phyloP scores from a whole-genome alignment of 371 early-diverging fungal species.

The Enteropsectra breve region DNA sequence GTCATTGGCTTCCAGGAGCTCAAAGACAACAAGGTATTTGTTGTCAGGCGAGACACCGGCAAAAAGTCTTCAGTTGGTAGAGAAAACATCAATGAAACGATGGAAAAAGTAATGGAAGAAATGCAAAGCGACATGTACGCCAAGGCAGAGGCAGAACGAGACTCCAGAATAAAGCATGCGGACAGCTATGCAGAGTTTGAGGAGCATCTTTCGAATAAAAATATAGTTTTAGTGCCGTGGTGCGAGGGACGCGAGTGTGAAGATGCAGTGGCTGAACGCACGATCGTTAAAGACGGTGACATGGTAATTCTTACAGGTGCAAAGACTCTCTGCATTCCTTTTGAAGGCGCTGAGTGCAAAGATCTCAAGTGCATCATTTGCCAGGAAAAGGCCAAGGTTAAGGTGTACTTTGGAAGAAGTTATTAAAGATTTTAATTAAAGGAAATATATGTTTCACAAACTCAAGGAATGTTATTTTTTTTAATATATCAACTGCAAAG shows the following conservation, averaged over 20 bases:
- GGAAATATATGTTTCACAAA: too few relatives aligned
- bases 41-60: slow-evolving; percentile 77
- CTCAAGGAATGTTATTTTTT: background rate
- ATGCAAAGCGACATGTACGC: slow-evolving; percentile 83
- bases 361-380: slow-evolving; percentile 75
- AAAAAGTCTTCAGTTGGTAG: slow-evolving; percentile 64
- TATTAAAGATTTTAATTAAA: slow-evolving; percentile 68
- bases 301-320: slow-evolving; percentile 89
- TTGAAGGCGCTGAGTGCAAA: slow-evolving; percentile 67
- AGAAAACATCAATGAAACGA: slow-evolving; percentile 45
- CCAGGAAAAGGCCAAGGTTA: slow-evolving; percentile 69
- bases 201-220: slow-evolving; percentile 73
- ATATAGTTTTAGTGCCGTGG: slow-evolving; percentile 82
- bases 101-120: slow-evolving; percentile 66
- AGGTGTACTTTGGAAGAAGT: slow-evolving; percentile 75
- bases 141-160: slow-evolving; percentile 71
- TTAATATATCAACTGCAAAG: background rate
- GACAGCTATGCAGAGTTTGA: slow-evolving; percentile 81
- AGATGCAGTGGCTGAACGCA: slow-evolving; percentile 80
- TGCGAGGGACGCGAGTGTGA: slow-evolving; percentile 83
- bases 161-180: slow-evolving; percentile 68
- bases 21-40: slow-evolving; percentile 67
- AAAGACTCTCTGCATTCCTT: slow-evolving; percentile 95
- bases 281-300: slow-evolving; percentile 52
- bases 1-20: slow-evolving; percentile 95